These are phyloP conservation scores for Hymenoscyphus fructigenus DNA, from an alignment of 2,329 filamentous ascomycete species.

Conservation along the genomic window DNA sequence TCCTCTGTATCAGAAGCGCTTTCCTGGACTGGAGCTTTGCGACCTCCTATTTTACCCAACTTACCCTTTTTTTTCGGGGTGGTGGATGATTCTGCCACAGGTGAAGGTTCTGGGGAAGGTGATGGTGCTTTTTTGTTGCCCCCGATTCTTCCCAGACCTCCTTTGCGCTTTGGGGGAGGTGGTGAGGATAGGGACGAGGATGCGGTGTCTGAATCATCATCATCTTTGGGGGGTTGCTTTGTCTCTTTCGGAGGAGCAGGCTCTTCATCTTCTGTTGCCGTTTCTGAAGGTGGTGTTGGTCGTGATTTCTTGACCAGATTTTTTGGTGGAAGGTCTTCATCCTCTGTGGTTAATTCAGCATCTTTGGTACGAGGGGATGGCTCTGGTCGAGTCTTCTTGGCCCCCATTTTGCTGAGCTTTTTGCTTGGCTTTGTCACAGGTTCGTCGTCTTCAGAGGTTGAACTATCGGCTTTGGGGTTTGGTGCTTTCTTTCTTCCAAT, in stretches of 20 bases:
- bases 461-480: neutral
- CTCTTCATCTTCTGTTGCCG: neutral
- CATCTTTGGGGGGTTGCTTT: neutral
- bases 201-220: neutral
- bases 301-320: slow-evolving; percentile 1
- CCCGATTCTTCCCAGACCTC: slow-evolving; percentile 31
- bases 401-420: neutral
- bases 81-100: slow-evolving; percentile 7
- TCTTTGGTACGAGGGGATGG: neutral
- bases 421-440: neutral
- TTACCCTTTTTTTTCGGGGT: slow-evolving; percentile 15
- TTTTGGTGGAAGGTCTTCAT: slow-evolving; percentile 10
- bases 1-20: slow-evolving; percentile 3
- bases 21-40: slow-evolving; percentile 6
- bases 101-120: slow-evolving; percentile 10
- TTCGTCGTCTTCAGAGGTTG: neutral
- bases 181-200: neutral
- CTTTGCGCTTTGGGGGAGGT: slow-evolving; percentile 19
- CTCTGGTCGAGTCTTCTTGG: neutral
- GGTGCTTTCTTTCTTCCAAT: neutral
- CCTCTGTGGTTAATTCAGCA: neutral
- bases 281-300: neutral
- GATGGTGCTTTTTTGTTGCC: slow-evolving; percentile 27
- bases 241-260: neutral
- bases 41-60: slow-evolving; percentile 16